Conservation (phyloP, 441 rosid genomes). For the Flueggea neowawraea region DNA sequence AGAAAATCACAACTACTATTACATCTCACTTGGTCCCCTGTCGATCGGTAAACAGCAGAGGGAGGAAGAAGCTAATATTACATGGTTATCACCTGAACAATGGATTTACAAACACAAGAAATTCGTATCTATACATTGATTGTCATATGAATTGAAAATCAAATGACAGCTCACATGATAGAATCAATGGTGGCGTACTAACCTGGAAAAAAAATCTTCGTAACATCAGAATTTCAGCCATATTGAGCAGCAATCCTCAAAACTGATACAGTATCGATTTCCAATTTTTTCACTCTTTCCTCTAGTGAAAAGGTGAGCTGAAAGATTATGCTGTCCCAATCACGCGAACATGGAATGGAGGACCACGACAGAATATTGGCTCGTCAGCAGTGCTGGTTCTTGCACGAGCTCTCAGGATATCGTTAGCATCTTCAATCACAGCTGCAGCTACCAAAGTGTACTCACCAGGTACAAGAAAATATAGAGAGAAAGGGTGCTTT, state of each 20-base stretch:
- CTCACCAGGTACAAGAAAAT: constrained; percentile 94
- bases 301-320: not conserved
- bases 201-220: no score
- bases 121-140: not conserved
- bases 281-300: no score
- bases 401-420: constrained; percentile 84
- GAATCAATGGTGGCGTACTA: no score
- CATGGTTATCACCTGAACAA: not conserved
- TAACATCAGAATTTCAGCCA: no score
- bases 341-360: constrained; percentile 79
- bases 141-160: no score
- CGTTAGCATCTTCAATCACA: constrained; percentile 79
- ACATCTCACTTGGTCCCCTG: no score
- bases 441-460: constrained; percentile 91
- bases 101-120: constrained; percentile 11
- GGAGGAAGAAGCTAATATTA: no score
- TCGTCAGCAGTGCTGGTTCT: constrained; percentile 67
- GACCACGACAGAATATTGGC: constrained; percentile 89
- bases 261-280: no score
- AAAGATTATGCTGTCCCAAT: constrained; percentile 48
- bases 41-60: no score
- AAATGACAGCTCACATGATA: no score
- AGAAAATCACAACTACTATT: no score
- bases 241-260: no score
- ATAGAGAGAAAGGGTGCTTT: constrained; percentile 75